Base-by-base conservation (phyloP, 2,329 filamentous ascomycete species). In the Macrophomina phaseolina region DNA sequence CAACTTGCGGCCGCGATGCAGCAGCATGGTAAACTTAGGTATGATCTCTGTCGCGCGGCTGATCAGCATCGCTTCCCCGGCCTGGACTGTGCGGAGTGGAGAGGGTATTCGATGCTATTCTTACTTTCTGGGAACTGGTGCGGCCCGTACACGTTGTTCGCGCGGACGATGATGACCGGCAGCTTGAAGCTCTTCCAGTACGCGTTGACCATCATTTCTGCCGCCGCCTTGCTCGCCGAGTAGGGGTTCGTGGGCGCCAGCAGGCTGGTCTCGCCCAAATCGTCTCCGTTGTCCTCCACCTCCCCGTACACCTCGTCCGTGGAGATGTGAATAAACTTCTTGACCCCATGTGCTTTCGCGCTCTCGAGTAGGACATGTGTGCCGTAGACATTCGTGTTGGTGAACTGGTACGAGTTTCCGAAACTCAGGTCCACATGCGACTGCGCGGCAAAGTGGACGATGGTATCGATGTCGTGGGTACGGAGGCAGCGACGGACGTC, bases 291-390 rank as follows among this genome's bases (percentile, higher is more conserved):
- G 62, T 90, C 87, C 67, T 87, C 87, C 67, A 92, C 90, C 76
- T 94, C 91, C 49, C 92, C 92, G 72, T 94, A 94, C 1, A 94
- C 92, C 80, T 94, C 92, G 75, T 95, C 92, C 1, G 92, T 94
- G 9, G 90, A 93, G 69, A 94, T 88, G 77, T 94, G 91, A 73
- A 94, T 89, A 78, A 94, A 94, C 58, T 89, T 85, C 71, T 85
- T 87, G 74, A 94, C 84, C 40, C 86, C 86, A 60, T 90, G 85
- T 75, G 90, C 90, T 76, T 90, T 90, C 60, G 90, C 89, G 73
- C 89, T 89, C 78, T 95, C 92, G 8, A 94, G 82, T 67, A 94
- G 84, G 45, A 93, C 90, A 76, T 94, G 91, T n/a, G 92, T 94
- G 52, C 91, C 92, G 70, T 91, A 90, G 14, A 94, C 91, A 71